Percentiles rank a stretch among this genome's conserved stretches.
Conservation (phyloP, 2,329 filamentous ascomycete genomes). For the Stagonosporopsis rhizophila region DNA sequence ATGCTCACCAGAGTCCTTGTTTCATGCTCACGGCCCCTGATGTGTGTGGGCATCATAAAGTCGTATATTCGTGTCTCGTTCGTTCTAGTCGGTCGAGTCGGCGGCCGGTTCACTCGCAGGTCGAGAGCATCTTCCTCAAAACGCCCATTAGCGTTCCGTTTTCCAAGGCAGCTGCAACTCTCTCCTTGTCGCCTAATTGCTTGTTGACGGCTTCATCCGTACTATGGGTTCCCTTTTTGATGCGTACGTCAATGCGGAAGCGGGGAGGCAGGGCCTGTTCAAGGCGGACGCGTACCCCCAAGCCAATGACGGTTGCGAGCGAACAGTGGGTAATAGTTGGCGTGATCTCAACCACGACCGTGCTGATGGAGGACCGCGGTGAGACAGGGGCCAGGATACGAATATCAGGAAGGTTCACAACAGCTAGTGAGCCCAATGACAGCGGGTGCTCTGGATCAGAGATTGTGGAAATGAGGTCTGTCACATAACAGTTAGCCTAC, state of each 20-base stretch:
- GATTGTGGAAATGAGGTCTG: conserved; percentile 92
- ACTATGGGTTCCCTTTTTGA: conserved; percentile 95
- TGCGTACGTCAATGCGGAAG: conserved; percentile 89
- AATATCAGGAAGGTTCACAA: conserved; percentile 96
- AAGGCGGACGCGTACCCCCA: conserved; percentile 88
- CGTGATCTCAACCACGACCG: conserved; percentile 86
- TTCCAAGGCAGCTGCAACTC: conserved; percentile 91
- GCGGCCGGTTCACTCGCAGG: conserved; percentile 65
- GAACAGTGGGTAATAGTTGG: conserved; percentile 98
- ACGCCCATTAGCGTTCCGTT: conserved; percentile 90
- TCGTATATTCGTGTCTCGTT: neutral
- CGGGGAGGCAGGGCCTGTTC: conserved; percentile 91
- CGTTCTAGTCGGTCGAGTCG: neutral
- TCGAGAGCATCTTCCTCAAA: conserved; percentile 91
- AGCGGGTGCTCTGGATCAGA: conserved; percentile 96
- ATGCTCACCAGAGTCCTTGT: neutral
- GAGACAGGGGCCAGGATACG: conserved; percentile 74
- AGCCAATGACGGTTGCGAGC: conserved; percentile 91
- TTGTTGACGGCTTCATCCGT: conserved; percentile 97
- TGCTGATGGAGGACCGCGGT: conserved; percentile 68
- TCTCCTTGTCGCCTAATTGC: conserved; percentile 94
- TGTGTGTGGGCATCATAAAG: neutral
- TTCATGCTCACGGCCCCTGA: neutral
- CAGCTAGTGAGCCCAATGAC: conserved; percentile 88
- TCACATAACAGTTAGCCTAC: conserved; percentile 32